Conservation (phyloP, 768 basidiomycete genomes). For the Trichaptum fuscoviolaceum region DNA sequence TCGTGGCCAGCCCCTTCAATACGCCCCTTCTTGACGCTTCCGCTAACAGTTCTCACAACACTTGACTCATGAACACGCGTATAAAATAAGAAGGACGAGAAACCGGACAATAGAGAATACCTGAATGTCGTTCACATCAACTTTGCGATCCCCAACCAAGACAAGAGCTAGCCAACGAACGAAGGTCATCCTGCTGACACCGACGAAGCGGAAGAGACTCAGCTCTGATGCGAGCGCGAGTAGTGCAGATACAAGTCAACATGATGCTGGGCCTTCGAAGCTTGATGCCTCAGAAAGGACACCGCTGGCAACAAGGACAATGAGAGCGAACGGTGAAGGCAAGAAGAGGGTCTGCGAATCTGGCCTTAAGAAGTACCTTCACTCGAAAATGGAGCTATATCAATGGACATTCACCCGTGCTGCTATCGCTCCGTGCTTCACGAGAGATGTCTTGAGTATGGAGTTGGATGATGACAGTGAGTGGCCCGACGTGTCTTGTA, state of each 20-base stretch:
- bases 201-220: background rate
- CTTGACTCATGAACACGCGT: background rate
- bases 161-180: background rate
- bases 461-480: conserved; percentile 29
- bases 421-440: conserved; percentile 50
- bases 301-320: background rate
- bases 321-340: background rate
- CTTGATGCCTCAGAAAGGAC: background rate
- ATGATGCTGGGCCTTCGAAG: background rate
- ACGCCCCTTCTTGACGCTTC: background rate
- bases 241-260: background rate
- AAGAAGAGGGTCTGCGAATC: background rate
- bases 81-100: background rate
- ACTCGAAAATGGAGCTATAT: conserved; percentile 21
- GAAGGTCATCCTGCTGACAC: background rate
- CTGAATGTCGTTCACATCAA: background rate
- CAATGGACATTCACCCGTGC: conserved; percentile 55
- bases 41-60: background rate
- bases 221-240: background rate
- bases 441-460: conserved; percentile 48
- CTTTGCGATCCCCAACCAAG: background rate
- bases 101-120: background rate
- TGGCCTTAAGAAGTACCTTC: background rate
- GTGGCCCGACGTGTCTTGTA: background rate
- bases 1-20: background rate